Base-by-base conservation (phyloP, 208 protist genomes). In the Trypanosoma cruzi region DNA sequence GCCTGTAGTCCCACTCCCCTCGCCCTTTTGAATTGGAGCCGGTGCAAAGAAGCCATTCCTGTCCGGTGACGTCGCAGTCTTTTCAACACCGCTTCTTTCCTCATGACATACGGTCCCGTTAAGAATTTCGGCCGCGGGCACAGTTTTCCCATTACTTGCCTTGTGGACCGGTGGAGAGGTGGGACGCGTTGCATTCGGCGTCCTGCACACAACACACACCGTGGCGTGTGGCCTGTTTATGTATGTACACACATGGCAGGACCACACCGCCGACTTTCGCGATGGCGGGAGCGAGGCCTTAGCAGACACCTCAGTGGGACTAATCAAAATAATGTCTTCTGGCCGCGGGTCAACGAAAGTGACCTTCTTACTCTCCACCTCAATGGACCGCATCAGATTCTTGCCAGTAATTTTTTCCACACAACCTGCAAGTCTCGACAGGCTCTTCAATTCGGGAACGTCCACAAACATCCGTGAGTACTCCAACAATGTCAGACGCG, bases 381-480 rank as follows among this genome's bases (percentile, higher is more conserved):
- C 88, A 49, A 96, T 78, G 62, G 82, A 84, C 6, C 91, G 84
- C 80, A 96, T 57, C 18, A 96, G 71, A 62, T 69, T 93, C 29
- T 82, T 79, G 64, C 77, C 71, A 4, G 91, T 94, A 13, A 77
- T 72, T 57, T 81, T 64, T 73, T 94, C 91, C 65, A 88, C 90
- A 18, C 63, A 57, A 32, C 69, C 67, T 1, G 78, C 84, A 10
- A 96, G 77, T 40, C 53, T 34, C 2, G 89, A 65, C 13, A 96
- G 79, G n/a, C 74, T 73, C 29, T 66, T 34, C 14, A 96, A 76
- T 2, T 86, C 78, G 4, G 63, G 49, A 46, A 92, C 86, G 62
- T 94, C 88, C 29, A 80, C 81, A 61, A 96, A 96, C 68, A 93
- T 86, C 49, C 91, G 88, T 0, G 87, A 93, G 71, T 92, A 96